Percentiles rank a stretch among this genome's conserved stretches.
phyloP scores from a whole-genome alignment of 495 filamentous ascomycete species.

The Geoglossum glabrum region DNA sequence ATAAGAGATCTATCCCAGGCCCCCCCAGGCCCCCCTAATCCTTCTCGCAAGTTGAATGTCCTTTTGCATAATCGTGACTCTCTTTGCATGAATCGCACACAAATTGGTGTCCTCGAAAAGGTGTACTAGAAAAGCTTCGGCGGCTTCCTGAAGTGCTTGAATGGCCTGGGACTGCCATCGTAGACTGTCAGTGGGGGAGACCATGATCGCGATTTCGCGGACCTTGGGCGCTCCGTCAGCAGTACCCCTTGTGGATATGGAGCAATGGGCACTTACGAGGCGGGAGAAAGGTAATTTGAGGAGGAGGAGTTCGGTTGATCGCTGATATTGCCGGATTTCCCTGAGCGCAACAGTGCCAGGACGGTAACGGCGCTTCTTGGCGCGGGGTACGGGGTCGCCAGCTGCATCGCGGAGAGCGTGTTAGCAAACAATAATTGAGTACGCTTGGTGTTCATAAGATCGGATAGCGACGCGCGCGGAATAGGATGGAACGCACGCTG shows the following conservation, averaged over 20 bases:
- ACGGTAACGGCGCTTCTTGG: conserved; percentile 47
- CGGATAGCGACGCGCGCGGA: neutral
- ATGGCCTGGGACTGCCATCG: conserved; percentile 91
- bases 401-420: conserved; percentile 23
- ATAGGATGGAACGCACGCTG: neutral
- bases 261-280: conserved; percentile 33
- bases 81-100: conserved; percentile 86
- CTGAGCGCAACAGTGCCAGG: conserved; percentile 70
- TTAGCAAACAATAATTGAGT: neutral
- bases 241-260: neutral
- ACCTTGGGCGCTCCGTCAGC: conserved; percentile 28
- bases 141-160: conserved; percentile 71
- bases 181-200: conserved; percentile 32
- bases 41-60: conserved; percentile 79
- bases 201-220: conserved; percentile 57
- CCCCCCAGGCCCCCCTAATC: conserved; percentile 55
- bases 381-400: conserved; percentile 47
- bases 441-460: neutral
- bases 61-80: conserved; percentile 95
- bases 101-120: conserved; percentile 92
- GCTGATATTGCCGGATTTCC: conserved; percentile 76
- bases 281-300: conserved; percentile 71
- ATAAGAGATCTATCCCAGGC: conserved; percentile 28
- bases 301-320: conserved; percentile 60
- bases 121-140: conserved; percentile 84